Percentiles rank a stretch among this genome's conserved stretches.
Evolutionary conservation across 2,329 filamentous ascomycete species (phyloP).

Genomic region (Cercospora canescens): DNA sequence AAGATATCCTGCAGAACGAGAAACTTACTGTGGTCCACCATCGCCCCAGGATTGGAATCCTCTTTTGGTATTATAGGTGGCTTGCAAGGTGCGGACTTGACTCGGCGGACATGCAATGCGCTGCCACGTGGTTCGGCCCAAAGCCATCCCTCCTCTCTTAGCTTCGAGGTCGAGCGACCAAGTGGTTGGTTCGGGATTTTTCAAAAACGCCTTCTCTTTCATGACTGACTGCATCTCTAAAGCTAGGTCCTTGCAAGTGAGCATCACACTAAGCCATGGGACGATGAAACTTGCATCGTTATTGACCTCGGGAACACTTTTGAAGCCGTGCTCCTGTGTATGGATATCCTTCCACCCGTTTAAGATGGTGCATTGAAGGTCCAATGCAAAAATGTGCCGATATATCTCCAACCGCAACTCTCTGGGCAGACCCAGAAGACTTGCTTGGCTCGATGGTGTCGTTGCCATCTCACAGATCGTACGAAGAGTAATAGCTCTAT

Average conservation of each 20-base stretch:
- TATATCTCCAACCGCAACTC: slow-evolving; percentile 23
- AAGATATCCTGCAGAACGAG: background rate
- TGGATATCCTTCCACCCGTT: slow-evolving; percentile 15
- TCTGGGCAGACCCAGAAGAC: slow-evolving; percentile 18
- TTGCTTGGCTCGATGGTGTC: slow-evolving; percentile 8
- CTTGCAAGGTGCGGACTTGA: slow-evolving; percentile 12
- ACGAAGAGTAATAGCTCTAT: background rate
- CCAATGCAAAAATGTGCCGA: slow-evolving; percentile 16
- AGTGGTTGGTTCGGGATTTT: slow-evolving; percentile 8
- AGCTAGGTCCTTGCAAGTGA: slow-evolving; percentile 21
- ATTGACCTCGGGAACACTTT: slow-evolving; percentile 32
- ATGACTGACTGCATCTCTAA: slow-evolving; percentile 19
- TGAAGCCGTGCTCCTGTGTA: slow-evolving; percentile 40
- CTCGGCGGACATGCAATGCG: slow-evolving; percentile 23
- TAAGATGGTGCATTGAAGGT: slow-evolving; percentile 14
- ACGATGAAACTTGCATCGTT: slow-evolving; percentile 10
- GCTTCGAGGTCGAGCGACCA: slow-evolving; percentile 20
- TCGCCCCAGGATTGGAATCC: slow-evolving; percentile 20
- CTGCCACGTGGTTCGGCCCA: slow-evolving; percentile 20
- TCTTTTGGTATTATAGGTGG: slow-evolving; percentile 16
- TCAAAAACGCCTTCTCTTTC: slow-evolving; percentile 8
- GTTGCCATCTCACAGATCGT: background rate
- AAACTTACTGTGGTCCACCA: slow-evolving; percentile 16
- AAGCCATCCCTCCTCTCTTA: slow-evolving; percentile 8
- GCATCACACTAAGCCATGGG: slow-evolving; percentile 24